Evolutionary conservation across 2,329 filamentous ascomycete genomes (phyloP).

Genomic region (Fusarium agapanthi): DNA sequence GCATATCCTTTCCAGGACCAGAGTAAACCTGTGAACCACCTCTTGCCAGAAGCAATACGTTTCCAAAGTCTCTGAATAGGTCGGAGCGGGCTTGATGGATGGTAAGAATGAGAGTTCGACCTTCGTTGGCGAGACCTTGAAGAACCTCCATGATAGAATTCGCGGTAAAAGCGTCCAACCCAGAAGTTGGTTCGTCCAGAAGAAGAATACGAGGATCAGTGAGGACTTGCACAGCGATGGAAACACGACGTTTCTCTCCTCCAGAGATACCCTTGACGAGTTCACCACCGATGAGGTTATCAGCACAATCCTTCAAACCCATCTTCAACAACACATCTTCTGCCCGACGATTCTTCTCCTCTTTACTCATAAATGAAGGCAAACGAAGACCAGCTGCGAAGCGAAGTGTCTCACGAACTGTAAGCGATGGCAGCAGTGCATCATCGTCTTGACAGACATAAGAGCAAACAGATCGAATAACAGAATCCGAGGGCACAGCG

Average conservation of each 20-base stretch:
- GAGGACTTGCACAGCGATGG: constrained; percentile 80
- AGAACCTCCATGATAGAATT: constrained; percentile 80
- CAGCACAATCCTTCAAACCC: constrained; percentile 80
- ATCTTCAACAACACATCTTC: constrained; percentile 78
- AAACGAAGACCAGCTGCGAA: constrained; percentile 77
- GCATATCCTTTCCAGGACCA: constrained; percentile 69
- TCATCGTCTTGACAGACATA: constrained; percentile 85
- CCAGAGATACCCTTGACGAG: constrained; percentile 81
- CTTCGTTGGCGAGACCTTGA: constrained; percentile 74
- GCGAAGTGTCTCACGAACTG: constrained; percentile 76
- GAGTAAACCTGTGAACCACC: constrained; percentile 75
- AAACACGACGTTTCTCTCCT: constrained; percentile 80
- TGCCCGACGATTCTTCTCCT: constrained; percentile 72
- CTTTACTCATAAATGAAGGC: constrained; percentile 73
- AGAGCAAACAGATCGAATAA: constrained; percentile 76
- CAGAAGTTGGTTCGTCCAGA: constrained; percentile 80
- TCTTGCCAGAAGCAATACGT: constrained; percentile 73
- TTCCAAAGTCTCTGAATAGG: constrained; percentile 75
- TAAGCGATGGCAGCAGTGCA: constrained; percentile 76
- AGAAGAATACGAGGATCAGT: constrained; percentile 78
- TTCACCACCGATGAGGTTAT: constrained; percentile 77
- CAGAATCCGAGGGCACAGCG: constrained; percentile 70
- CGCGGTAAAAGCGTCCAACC: constrained; percentile 80
- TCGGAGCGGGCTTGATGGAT: constrained; percentile 82
- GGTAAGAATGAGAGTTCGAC: constrained; percentile 77